Evolutionary conservation across 345 rosid genomes (phyloP).

Genomic region (Cardamine occulta): DNA sequence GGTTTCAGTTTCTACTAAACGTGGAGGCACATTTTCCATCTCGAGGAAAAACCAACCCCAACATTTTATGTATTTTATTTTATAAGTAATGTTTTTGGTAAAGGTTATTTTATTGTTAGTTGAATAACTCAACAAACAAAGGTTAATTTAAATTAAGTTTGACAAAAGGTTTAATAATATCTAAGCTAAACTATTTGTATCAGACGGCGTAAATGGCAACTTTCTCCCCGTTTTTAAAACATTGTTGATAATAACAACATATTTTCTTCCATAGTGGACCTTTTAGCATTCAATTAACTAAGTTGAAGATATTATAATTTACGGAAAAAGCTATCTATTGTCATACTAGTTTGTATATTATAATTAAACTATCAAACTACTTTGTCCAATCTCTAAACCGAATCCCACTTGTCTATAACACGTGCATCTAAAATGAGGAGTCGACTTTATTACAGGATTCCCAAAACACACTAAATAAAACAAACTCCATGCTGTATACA

Average conservation of each 20-base stretch:
- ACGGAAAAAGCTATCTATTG: constrained; percentile 51
- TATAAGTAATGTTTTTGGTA: too few species aligned
- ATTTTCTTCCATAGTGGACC: constrained; percentile 27
- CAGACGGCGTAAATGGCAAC: constrained; percentile 68
- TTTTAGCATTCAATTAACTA: constrained; percentile 1
- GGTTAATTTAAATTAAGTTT: constrained; percentile 43
- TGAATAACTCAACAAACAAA: neutral
- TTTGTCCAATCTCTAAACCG: constrained; percentile 32
- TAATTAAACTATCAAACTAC: constrained; percentile 10
- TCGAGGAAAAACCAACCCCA: constrained; percentile 49
- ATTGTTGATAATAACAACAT: constrained; percentile 19
- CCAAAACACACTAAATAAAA: too few species aligned
- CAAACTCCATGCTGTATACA: too few species aligned
- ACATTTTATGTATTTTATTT: constrained; percentile 7
- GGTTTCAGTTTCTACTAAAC: constrained; percentile 20
- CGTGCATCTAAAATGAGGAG: too few species aligned
- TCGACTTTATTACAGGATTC: too few species aligned
- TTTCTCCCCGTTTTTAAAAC: constrained; percentile 46
- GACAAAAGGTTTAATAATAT: constrained; percentile 45
- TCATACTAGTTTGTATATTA: constrained; percentile 33
- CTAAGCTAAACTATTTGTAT: constrained; percentile 45
- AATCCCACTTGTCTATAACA: neutral
- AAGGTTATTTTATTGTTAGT: neutral
- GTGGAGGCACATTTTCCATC: constrained; percentile 31
- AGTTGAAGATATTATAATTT: constrained; percentile 29